phyloP scores from a whole-genome alignment of 129 eudicot species.

The Saussurea involucrata region DNA sequence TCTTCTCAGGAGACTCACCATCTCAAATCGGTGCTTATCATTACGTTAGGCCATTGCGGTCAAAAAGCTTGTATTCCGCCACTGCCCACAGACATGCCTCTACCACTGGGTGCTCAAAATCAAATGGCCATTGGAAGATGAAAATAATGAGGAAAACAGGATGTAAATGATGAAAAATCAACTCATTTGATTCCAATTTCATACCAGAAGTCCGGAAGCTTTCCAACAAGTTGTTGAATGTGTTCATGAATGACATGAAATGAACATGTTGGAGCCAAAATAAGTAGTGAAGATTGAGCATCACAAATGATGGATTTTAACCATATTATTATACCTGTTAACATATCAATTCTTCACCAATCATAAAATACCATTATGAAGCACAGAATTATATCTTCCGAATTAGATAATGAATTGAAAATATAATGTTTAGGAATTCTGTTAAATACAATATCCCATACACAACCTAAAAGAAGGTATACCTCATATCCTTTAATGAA shows the following conservation, averaged over 20 bases:
- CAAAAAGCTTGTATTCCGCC: too few relatives aligned
- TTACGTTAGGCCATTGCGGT: too few relatives aligned
- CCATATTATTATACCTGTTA: neutral
- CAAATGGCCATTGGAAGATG: neutral
- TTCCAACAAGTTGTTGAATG: neutral
- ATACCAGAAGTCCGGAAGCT: neutral
- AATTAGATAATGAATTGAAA: conserved; percentile 4
- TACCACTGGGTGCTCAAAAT: neutral
- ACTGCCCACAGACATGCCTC: too few relatives aligned
- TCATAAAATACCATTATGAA: neutral
- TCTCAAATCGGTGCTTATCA: too few relatives aligned
- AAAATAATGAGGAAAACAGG: neutral
- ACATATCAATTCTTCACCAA: neutral
- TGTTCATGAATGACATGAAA: neutral
- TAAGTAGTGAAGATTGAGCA: neutral
- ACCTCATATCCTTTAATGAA: conserved; percentile 46
- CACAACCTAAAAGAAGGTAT: conserved; percentile 66
- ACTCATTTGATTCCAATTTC: neutral
- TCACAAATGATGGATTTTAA: neutral
- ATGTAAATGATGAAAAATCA: neutral
- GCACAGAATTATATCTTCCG: neutral
- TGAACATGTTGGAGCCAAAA: neutral
- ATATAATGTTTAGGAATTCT: conserved; percentile 48
- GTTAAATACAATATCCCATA: conserved; percentile 49
- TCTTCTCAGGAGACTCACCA: too few relatives aligned